Base-by-base conservation (phyloP, 345 rosid genomes). In the Murraya paniculata region DNA sequence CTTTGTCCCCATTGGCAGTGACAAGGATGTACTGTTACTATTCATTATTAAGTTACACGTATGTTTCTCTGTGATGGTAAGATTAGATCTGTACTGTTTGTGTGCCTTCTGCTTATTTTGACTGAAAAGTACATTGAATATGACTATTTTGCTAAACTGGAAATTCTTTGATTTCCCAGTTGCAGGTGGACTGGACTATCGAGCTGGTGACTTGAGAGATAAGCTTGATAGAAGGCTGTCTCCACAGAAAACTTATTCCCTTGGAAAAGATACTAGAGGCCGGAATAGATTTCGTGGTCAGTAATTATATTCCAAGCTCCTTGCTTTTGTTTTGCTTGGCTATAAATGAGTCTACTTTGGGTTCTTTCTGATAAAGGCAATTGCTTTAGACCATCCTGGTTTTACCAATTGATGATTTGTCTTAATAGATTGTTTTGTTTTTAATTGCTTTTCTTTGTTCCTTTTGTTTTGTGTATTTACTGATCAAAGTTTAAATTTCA, bases 151-250 rank as follows among this genome's bases (percentile, higher is more conserved):
- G 68, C 79, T 83, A 66, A 70, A 77, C 79, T 78, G 84, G 76
- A 82, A 81, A 65, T 79, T 81, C 57, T 72, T 53, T 72, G 75
- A 69, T 64, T 76, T 79, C 66, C n/a, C 68, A 31, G 48, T 75
- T 85, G 79, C 89, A 97, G 99, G 92, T 75, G 88, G 88, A 81
- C 82, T 82, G 41, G 90, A 84, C 80, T 69, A 83, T 87, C 80
- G 86, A 68, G 92, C 84, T 82, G 81, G 83, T 82, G 98, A 97
- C 86, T 86, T 94, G 85, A 91, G 99, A 86, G 84, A 85, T 85
- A 94, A 82, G 81, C 93, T 93, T 87, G 97, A 89, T 73, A 86
- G 85, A 80, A 95, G 91, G 76, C 81, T 78, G 77, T 94, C 97
- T 82, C 93, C 93, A 22, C 84, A 78, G 82, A 82, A 72, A 78